Conservation (phyloP, 495 filamentous ascomycete species). For the Trichoderma erinaceum region DNA sequence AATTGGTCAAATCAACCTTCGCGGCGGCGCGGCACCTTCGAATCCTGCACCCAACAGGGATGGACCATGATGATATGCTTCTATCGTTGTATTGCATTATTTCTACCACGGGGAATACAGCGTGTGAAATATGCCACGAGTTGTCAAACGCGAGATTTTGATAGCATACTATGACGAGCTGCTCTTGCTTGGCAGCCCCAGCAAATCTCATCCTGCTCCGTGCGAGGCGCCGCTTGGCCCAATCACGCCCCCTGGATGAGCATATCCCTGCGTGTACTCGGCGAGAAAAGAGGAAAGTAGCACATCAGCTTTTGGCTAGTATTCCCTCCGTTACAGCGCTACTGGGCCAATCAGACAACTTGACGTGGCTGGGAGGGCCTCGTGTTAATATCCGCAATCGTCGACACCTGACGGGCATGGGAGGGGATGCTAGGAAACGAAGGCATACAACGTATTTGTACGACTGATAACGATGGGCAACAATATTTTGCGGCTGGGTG, state of each 20-base stretch:
- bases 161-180: background rate
- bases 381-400: background rate
- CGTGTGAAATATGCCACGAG: background rate
- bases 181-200: background rate
- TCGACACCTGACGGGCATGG: background rate
- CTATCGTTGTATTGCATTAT: background rate
- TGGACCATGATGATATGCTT: background rate
- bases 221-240: background rate
- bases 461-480: background rate
- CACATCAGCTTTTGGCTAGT: background rate
- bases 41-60: constrained; percentile 2
- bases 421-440: background rate
- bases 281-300: background rate
- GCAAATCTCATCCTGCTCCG: background rate
- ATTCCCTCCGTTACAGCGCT: background rate
- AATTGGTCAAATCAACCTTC: constrained; percentile 68
- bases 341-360: background rate
- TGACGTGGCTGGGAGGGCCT: background rate
- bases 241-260: background rate
- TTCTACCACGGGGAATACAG: background rate
- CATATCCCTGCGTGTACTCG: background rate
- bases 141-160: background rate
- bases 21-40: constrained; percentile 23
- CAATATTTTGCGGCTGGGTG: background rate
- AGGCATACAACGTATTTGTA: background rate